phyloP scores from a whole-genome alignment of 2,329 filamentous ascomycete species.

The Byssochlamys sp. region DNA sequence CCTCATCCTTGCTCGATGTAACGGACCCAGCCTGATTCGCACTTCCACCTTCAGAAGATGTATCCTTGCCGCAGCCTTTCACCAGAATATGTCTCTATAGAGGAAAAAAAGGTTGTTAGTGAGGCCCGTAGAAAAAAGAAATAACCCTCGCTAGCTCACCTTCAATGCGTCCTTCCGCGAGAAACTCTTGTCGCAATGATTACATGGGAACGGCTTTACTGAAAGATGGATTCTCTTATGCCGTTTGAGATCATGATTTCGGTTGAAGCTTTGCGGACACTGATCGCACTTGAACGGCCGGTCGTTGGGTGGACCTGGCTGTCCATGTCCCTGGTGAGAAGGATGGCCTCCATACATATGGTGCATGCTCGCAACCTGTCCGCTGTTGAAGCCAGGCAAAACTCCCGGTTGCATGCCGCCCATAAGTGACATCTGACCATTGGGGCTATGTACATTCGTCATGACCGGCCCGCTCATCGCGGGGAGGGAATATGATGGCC shows the following conservation, averaged over 20 bases:
- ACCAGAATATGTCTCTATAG: slow-evolving; percentile 52
- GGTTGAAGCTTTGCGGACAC: slow-evolving; percentile 86
- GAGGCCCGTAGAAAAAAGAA: slow-evolving; percentile 8
- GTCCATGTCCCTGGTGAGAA: slow-evolving; percentile 46
- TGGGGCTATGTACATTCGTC: slow-evolving; percentile 68
- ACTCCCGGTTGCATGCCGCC: slow-evolving; percentile 49
- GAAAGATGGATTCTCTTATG: slow-evolving; percentile 92
- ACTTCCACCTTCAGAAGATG: slow-evolving; percentile 3
- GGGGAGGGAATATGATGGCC: slow-evolving; percentile 49
- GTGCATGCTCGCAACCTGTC: slow-evolving; percentile 47
- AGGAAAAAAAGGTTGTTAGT: neutral
- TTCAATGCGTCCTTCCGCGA: slow-evolving; percentile 93
- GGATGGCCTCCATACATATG: slow-evolving; percentile 52
- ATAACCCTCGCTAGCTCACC: slow-evolving; percentile 46
- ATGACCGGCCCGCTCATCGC: slow-evolving; percentile 60
- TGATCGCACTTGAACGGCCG: slow-evolving; percentile 90
- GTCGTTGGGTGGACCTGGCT: slow-evolving; percentile 54
- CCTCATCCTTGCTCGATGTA: neutral
- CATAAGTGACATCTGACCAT: slow-evolving; percentile 61
- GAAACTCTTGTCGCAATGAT: slow-evolving; percentile 88
- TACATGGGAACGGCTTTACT: slow-evolving; percentile 90
- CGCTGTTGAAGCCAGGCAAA: slow-evolving; percentile 51
- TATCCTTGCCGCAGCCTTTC: slow-evolving; percentile 50
- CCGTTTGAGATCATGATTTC: slow-evolving; percentile 90
- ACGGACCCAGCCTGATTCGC: neutral